Base-by-base conservation (phyloP, 345 rosid species). In the Hypericum androsaemum region DNA sequence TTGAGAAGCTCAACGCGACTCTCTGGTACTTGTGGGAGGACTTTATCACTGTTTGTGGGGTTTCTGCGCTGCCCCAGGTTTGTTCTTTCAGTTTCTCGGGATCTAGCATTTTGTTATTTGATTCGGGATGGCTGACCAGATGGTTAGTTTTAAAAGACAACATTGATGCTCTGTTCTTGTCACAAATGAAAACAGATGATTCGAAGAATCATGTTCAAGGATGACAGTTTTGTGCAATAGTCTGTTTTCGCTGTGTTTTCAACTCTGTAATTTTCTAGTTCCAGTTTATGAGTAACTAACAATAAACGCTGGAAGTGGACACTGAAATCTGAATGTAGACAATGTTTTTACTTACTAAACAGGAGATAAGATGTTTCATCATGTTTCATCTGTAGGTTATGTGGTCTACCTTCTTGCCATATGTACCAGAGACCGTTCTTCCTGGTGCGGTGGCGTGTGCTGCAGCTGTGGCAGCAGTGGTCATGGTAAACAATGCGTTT, bases 371-470 rank as follows among this genome's bases (percentile, higher is more conserved):
- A 22, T 22, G 32, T 22, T 22, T 22, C 32, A 22, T 22, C 32
- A 22, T 22, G 32, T 22, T 22, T 22, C 32, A 22, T 22, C 14
- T 47, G 47, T 81, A 89, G 94, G 79, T 86, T 53, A 84, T 86
- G 83, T 89, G 97, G 97, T 84, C 90, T 37, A 89, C 96, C 46
- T 89, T 86, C 71, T 86, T 86, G 8, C 90, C 96, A 12, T 71
- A 65, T 68, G 54, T 89, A 60, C 96, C 96, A 17, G 64, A 62
- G 45, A 75, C 80, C 63, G 70, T 76, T 59, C 54, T 84, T 75
- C 97, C 96, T 11, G 87, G 96, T 53, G 58, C 66, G 42, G 52
- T 66, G 48, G 70, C 97, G 60, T 82, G 64, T 75, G 74, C 61
- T 17, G 37, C 63, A 43, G 94, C 90, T 58, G n/a, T 89, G 6